Base-by-base conservation (phyloP, 1,139 yeast genomes). In the Nakaseomyces delphensis region DNA sequence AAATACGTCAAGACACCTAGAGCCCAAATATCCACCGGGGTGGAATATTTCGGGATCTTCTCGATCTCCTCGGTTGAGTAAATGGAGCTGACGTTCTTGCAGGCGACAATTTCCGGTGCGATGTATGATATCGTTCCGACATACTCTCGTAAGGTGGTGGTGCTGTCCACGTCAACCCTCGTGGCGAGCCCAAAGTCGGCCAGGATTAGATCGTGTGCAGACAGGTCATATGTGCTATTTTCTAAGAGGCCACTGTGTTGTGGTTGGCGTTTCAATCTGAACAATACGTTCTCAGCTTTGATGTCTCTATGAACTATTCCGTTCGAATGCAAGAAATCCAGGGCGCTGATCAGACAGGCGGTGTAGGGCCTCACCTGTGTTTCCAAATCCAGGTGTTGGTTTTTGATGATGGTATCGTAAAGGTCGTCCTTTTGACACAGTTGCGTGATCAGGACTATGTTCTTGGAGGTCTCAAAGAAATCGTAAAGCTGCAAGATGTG, bases 291-390 rank as follows among this genome's bases (percentile, higher is more conserved):
- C 57, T 87, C 96, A 0, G 96, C 95, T 62, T 87, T 87, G 48
- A 87, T 69, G 59, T 87, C 96, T 43, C 96, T 71, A 60, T 87
- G 96, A 11, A 86, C 83, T 38, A 86, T 77, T 41, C 79, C 77
- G 50, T 82, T 79, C 5, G 69, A 62, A 62, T 86, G 95, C 49
- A 86, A 66, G 55, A 84, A 83, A 11, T 71, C 68, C 38, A 87
- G 67, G 0, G 94, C 91, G 10, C 72, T 65, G 10, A 68, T 49
- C 24, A 73, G 55, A 43, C 73, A 66, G 21, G 65, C 63, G 38
- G 73, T 59, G 42, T 71, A 63, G 11, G 69, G 67, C 9, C 63
- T 67, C 1, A 77, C 76, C 45, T 74, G 77, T 2, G 59, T 51
- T 44, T 76, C 77, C 42, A 58, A 43, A 29, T 66, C 68, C 48